Evolutionary conservation across 2,329 filamentous ascomycete genomes (phyloP).

Genomic region (Davidsoniella eucalypti): DNA sequence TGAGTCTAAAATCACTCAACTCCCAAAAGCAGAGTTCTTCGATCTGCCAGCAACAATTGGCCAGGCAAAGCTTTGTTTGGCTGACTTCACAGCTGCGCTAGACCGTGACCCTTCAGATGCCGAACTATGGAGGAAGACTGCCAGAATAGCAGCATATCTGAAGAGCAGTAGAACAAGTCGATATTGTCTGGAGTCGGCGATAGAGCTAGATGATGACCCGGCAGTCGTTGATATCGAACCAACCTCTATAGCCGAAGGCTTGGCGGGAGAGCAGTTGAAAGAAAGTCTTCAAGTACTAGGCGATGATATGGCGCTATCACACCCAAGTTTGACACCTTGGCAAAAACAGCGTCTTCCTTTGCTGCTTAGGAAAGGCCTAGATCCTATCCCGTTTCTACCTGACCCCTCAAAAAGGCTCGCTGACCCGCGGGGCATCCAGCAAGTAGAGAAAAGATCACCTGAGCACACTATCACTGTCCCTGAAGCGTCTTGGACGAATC

Average conservation of each 20-base stretch:
- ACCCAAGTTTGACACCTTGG: conserved; percentile 44
- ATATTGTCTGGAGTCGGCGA: conserved; percentile 48
- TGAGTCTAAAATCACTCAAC: conserved; percentile 22
- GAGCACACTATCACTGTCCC: conserved; percentile 7
- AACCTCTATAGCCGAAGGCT: conserved; percentile 43
- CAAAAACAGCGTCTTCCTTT: conserved; percentile 33
- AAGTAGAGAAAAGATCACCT: background rate
- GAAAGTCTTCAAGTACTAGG: conserved; percentile 34
- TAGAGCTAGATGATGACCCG: conserved; percentile 51
- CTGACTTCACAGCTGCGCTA: conserved; percentile 41
- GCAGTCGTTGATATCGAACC: conserved; percentile 45
- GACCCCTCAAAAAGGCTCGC: conserved; percentile 28
- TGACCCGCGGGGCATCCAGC: background rate
- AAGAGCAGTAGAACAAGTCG: conserved; percentile 40
- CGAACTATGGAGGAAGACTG: conserved; percentile 45
- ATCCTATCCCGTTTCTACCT: conserved; percentile 46
- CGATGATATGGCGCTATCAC: conserved; percentile 40
- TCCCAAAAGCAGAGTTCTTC: conserved; percentile 20
- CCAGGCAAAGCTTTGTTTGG: conserved; percentile 30
- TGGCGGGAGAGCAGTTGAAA: conserved; percentile 46
- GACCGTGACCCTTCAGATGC: conserved; percentile 52
- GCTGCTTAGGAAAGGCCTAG: conserved; percentile 36
- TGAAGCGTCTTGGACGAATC: conserved; percentile 20
- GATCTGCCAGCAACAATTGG: conserved; percentile 22
- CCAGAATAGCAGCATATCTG: conserved; percentile 41